Conservation (phyloP, 1,284 basidiomycete species). For the Mycena sp. region DNA sequence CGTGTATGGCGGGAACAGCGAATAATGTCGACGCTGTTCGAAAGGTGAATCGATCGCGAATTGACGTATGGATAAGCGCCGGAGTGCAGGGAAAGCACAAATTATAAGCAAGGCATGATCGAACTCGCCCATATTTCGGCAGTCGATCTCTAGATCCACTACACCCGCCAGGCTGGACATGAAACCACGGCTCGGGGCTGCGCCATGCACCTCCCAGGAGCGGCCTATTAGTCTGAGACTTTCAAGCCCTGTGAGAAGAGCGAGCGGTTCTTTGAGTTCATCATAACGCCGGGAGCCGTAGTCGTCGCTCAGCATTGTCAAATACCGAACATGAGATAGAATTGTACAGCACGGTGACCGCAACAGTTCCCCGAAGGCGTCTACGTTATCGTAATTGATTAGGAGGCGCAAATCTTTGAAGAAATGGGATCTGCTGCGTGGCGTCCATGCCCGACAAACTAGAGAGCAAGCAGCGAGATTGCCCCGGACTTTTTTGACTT, state of each 20-base stretch:
- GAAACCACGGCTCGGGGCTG: slow-evolving; percentile 11
- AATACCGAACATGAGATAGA: not conserved
- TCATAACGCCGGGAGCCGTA: too few species aligned
- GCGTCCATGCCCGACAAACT: slow-evolving; percentile 4
- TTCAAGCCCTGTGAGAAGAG: too few species aligned
- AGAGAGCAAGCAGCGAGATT: slow-evolving; percentile 10
- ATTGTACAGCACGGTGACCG: slow-evolving; percentile 14
- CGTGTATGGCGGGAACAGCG: not conserved
- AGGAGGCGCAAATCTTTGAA: slow-evolving; percentile 9
- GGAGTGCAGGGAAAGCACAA: slow-evolving; percentile 12
- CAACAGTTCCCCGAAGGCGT: not conserved
- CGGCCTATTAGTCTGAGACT: too few species aligned
- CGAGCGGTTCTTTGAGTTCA: too few species aligned
- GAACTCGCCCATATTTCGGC: slow-evolving; percentile 3
- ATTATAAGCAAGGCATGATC: not conserved
- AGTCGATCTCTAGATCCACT: slow-evolving; percentile 6
- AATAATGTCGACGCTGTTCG: not conserved
- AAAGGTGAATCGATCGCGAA: not conserved
- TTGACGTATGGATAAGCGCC: not conserved
- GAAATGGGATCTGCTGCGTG: slow-evolving; percentile 9
- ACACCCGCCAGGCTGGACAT: slow-evolving; percentile 3
- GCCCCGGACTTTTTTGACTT: not conserved
- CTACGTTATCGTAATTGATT: not conserved
- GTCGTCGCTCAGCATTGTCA: slow-evolving; percentile 3
- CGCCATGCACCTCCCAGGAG: too few species aligned